Conservation (phyloP, 441 rosid genomes). For the Viola pubescens region DNA sequence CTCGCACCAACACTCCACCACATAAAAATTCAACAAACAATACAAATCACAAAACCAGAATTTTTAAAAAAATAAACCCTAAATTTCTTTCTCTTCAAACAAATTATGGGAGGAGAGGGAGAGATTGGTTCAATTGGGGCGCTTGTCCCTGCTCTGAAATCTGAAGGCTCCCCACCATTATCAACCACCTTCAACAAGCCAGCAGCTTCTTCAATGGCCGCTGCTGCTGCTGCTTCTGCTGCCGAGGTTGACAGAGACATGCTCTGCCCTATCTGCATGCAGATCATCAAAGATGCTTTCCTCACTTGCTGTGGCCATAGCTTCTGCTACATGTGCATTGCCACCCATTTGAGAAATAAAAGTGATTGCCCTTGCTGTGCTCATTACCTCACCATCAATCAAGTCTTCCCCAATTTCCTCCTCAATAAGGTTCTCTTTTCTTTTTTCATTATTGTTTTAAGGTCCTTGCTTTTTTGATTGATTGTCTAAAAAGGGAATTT, state of each 20-base stretch:
- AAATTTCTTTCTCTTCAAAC: background rate
- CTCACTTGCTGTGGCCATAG: slow-evolving; percentile 75
- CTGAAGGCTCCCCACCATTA: background rate
- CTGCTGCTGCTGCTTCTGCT: background rate
- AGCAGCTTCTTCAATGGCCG: background rate
- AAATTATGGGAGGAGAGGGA: slow-evolving; percentile 9
- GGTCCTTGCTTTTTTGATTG: background rate
- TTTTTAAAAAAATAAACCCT: too few species aligned
- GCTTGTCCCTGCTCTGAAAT: slow-evolving; percentile 1
- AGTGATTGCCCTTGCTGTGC: slow-evolving; percentile 79
- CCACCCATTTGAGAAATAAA: slow-evolving; percentile 69
- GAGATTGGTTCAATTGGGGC: slow-evolving; percentile 6
- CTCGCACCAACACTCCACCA: background rate
- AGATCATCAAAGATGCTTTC: slow-evolving; percentile 72
- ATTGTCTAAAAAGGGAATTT: background rate
- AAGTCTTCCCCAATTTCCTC: slow-evolving; percentile 66
- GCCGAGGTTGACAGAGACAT: slow-evolving; percentile 57
- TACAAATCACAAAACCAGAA: too few species aligned
- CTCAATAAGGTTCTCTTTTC: slow-evolving; percentile 56
- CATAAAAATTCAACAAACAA: background rate
- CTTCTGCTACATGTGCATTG: slow-evolving; percentile 77
- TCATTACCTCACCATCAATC: slow-evolving; percentile 54
- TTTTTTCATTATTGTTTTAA: background rate
- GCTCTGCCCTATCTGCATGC: slow-evolving; percentile 85
- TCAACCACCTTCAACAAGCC: background rate